Percentiles rank a stretch among this genome's conserved stretches.
Evolutionary conservation across 2,329 filamentous ascomycete species (phyloP).

Genomic region (Cytospora piceicola): DNA sequence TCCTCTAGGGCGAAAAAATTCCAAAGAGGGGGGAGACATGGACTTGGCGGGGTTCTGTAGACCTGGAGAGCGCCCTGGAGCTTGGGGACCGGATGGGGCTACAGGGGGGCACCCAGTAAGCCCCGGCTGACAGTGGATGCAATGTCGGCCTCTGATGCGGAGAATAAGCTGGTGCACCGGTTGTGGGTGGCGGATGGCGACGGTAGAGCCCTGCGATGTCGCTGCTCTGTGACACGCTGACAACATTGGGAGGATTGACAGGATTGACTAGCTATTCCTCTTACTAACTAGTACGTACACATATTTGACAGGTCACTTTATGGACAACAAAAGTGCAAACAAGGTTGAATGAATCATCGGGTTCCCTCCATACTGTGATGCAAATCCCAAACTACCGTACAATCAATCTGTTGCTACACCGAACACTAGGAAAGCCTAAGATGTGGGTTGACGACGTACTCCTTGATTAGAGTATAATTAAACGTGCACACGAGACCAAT

Average conservation of each 20-base stretch:
- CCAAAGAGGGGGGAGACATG: constrained; percentile 17
- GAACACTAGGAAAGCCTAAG: constrained; percentile 23
- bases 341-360: constrained; percentile 3
- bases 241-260: neutral
- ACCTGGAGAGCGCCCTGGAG: constrained; percentile 20
- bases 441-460: constrained; percentile 12
- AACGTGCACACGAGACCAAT: constrained; percentile 12
- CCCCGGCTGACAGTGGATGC: constrained; percentile 19
- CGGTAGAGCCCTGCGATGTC: neutral
- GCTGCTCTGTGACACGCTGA: neutral
- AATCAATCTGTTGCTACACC: constrained; percentile 30
- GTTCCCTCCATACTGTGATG: constrained; percentile 16
- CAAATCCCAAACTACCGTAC: constrained; percentile 22
- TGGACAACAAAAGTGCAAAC: neutral
- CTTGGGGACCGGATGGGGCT: constrained; percentile 24
- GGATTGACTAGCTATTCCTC: neutral
- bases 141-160: constrained; percentile 3
- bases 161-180: neutral
- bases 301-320: neutral
- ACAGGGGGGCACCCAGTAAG: constrained; percentile 13
- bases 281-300: neutral
- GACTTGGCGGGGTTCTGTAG: constrained; percentile 24
- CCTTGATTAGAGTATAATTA: constrained; percentile 3
- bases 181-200: neutral
- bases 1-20: constrained; percentile 25